Conservation (phyloP, 129 eudicot genomes). For the Artemisia argyi region DNA sequence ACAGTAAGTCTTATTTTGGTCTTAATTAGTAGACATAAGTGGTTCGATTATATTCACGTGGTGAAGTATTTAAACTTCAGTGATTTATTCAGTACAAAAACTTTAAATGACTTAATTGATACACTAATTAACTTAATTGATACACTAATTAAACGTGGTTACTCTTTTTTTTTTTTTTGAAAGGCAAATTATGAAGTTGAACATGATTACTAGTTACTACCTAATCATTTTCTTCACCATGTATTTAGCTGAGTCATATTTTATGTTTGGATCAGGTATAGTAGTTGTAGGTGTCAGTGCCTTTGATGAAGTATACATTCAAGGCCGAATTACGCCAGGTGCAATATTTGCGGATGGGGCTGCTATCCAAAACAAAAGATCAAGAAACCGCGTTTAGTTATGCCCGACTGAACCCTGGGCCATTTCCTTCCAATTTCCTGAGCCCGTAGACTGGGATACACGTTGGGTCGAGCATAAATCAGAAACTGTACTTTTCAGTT, state of each 20-base stretch:
- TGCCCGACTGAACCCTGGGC: slow-evolving; percentile 28
- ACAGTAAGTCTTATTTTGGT: slow-evolving; percentile 11
- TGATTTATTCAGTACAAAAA: no score
- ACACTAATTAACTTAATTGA: no score
- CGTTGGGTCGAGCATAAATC: background rate
- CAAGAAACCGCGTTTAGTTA: slow-evolving; percentile 12
- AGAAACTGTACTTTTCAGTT: background rate
- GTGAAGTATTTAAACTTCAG: no score
- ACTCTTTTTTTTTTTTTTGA: no score
- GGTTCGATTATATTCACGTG: background rate
- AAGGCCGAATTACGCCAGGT: slow-evolving; percentile 19
- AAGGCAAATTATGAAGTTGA: no score
- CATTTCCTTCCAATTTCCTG: slow-evolving; percentile 23
- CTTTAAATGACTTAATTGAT: no score
- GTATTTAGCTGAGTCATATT: background rate
- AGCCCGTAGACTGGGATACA: slow-evolving; percentile 20
- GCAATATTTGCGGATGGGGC: background rate
- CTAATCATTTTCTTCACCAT: no score
- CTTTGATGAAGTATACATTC: background rate
- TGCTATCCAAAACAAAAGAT: background rate
- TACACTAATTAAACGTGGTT: no score
- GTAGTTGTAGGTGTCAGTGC: background rate
- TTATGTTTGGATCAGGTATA: slow-evolving; percentile 16
- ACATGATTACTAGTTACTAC: no score
- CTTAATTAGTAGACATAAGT: background rate